A percentile compares a stretch with the other conserved stretches of the same genome.
Evolutionary conservation across 2,329 filamentous ascomycete species (phyloP).

Genomic region (Diaporthe australafricana): DNA sequence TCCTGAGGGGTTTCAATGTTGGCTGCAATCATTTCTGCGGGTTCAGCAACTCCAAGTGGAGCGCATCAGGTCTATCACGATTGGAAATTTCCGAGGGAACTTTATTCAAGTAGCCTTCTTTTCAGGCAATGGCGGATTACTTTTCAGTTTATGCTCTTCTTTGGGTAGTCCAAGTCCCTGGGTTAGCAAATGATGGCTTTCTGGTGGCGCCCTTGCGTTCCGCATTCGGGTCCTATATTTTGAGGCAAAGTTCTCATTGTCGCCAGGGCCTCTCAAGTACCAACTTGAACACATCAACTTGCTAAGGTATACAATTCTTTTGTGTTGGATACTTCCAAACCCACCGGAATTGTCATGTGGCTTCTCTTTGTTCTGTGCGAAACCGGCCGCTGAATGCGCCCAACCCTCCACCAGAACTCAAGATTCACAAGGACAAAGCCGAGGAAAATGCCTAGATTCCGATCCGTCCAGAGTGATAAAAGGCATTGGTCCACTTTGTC

Average conservation of each 20-base stretch:
- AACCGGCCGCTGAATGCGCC: slow-evolving; percentile 25
- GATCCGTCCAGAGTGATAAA: slow-evolving; percentile 27
- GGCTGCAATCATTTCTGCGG: background rate
- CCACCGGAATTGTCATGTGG: slow-evolving; percentile 26
- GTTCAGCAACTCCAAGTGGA: background rate
- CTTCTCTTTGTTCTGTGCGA: slow-evolving; percentile 35
- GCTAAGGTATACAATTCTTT: background rate
- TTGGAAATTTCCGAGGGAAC: background rate
- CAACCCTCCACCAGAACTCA: background rate
- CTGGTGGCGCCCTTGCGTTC: background rate
- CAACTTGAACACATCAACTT: background rate
- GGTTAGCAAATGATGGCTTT: background rate
- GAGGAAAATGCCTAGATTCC: background rate
- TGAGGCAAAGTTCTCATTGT: slow-evolving; percentile 11
- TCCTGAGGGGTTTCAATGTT: no score
- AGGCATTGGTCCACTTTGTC: slow-evolving; percentile 8
- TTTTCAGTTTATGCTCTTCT: background rate
- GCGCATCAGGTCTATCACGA: background rate
- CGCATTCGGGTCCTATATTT: slow-evolving; percentile 1
- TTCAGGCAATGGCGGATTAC: background rate
- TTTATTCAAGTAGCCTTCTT: background rate
- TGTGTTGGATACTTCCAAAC: background rate
- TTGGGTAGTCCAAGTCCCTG: background rate
- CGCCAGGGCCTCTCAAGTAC: background rate
- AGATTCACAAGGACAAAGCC: slow-evolving; percentile 33